Conservation (phyloP, 2,329 filamentous ascomycete species). For the Arthrobotrys musiformis region DNA sequence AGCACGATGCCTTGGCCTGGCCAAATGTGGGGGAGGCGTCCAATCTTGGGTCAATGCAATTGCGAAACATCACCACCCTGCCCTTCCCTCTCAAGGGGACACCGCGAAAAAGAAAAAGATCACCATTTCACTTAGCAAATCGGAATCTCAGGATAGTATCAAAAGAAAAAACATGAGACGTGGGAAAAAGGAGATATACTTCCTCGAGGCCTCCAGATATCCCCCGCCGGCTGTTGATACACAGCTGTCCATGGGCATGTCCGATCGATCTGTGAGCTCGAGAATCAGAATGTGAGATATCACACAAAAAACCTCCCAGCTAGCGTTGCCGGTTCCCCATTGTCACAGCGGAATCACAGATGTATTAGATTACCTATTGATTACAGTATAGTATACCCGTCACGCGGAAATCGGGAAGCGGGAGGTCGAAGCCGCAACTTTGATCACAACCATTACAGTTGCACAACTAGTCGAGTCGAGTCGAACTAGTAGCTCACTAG, state of each 20-base stretch:
- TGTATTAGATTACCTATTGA: neutral
- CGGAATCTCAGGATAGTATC: slow-evolving; percentile 4
- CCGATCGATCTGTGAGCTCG: too few relatives aligned
- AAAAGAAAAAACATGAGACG: slow-evolving; percentile 7
- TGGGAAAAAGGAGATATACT: slow-evolving; percentile 5
- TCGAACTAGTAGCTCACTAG: too few relatives aligned
- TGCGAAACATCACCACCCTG: slow-evolving; percentile 39
- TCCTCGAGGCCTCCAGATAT: neutral
- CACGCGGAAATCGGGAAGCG: slow-evolving; percentile 46
- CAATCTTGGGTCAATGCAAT: slow-evolving; percentile 31
- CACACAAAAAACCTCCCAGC: slow-evolving; percentile 30
- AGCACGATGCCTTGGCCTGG: too few relatives aligned
- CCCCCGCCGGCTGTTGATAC: too few relatives aligned
- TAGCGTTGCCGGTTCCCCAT: slow-evolving; percentile 48
- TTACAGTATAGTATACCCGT: slow-evolving; percentile 11
- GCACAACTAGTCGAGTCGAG: neutral
- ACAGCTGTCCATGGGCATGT: too few relatives aligned
- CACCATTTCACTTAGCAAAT: slow-evolving; percentile 44
- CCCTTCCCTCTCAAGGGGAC: neutral
- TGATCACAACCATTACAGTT: too few relatives aligned
- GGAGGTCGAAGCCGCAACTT: slow-evolving; percentile 46
- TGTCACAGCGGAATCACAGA: slow-evolving; percentile 10
- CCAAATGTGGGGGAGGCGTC: slow-evolving; percentile 49
- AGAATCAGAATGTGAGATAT: too few relatives aligned
- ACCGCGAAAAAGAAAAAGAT: neutral